A percentile compares a stretch with the other conserved stretches of the same genome.
Evolutionary conservation across 2,329 filamentous ascomycete genomes (phyloP).

Genomic region (Trichoderma breve): DNA sequence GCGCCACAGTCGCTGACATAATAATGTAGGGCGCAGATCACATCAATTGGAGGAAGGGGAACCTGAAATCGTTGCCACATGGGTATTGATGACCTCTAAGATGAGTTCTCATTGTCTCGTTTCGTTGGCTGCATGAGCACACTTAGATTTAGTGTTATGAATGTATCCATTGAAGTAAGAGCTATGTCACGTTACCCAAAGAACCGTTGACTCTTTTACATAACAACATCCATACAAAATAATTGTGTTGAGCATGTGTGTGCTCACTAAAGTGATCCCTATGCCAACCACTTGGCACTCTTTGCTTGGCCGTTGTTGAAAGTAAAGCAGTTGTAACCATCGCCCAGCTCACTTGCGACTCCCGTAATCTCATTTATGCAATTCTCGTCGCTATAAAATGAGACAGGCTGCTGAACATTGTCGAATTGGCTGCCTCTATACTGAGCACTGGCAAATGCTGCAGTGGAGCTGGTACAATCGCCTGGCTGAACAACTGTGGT

Average conservation of each 20-base stretch:
- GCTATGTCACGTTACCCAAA: neutral
- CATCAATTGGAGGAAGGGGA: neutral
- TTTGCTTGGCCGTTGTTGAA: neutral
- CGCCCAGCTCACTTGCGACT: neutral
- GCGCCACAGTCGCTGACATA: neutral
- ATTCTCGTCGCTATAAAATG: neutral
- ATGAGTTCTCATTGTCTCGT: neutral
- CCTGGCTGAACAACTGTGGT: neutral
- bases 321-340: slow-evolving; percentile 4
- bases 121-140: neutral
- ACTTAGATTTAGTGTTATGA: neutral
- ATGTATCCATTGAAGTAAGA: neutral
- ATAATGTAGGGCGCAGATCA: neutral
- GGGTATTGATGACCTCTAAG: neutral
- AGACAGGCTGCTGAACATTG: neutral
- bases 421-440: neutral
- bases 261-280: neutral
- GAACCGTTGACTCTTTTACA: neutral
- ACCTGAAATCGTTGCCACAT: neutral
- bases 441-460: neutral
- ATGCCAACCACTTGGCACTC: neutral
- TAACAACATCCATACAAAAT: neutral
- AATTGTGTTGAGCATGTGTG: neutral
- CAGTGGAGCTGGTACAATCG: neutral
- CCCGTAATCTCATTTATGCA: neutral